Base-by-base conservation (phyloP, 2,329 filamentous ascomycete genomes). In the Colletotrichum horii region DNA sequence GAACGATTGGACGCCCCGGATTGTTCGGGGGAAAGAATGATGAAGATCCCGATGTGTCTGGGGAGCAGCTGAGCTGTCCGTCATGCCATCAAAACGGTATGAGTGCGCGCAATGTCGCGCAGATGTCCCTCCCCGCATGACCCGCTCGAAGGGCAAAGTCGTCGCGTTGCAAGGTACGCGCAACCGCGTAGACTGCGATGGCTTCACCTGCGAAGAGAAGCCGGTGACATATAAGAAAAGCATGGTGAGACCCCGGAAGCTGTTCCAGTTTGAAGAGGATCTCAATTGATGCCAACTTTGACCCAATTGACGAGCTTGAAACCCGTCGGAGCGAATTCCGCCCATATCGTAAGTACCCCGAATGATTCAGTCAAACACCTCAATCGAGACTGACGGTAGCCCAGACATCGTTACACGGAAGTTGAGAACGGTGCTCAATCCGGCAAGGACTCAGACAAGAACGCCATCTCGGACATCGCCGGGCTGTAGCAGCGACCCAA, bases 1-100 rank as follows among this genome's bases (percentile, higher is more conserved):
- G 48, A 52, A 1, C 3, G 19, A 71, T 74, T 74, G 67, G 71
- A 66, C 7, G 7, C 67, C 67, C 71, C 67, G 16, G 28, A 52
- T 9, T 4, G 34, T 24, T 52, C 67, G 26, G n/a, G n/a, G 70
- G n/a, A 22, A 22, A 56, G 69, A 2, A 26, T 28, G 19, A 28
- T 58, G 43, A 43, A 55, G 69, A 75, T 75, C 69, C 24, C 34
- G n/a, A 52, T 52, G n/a, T 52, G 48, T 66, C 67, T 48, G 48
- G 71, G 69, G 62, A 38, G 14, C 36, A 75, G 60, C 67, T 75
- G 73, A 75, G 60, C 67, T 75, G 73, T 64, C 69, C 58, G 73
- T 73, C 73, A 75, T 75, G 38, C 69, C 26, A 55, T 28, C 26
- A 11, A 43, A 62, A 73, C 64, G 36, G 73, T 64, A 70, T n/a